Conservation (phyloP, 2,329 filamentous ascomycete species). For the Diaporthe vexans region DNA sequence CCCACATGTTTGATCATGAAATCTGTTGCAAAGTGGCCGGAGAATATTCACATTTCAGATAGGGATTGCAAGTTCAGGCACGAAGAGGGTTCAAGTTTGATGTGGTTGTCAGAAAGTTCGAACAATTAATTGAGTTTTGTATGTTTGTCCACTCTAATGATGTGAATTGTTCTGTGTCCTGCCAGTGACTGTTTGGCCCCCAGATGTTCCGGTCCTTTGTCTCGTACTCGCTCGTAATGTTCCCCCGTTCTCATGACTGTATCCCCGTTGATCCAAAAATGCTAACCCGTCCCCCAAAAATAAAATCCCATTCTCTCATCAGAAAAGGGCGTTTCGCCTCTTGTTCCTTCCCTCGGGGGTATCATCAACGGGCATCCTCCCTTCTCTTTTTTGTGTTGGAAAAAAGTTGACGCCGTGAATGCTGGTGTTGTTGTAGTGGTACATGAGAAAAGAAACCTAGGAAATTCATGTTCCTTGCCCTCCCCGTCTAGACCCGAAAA, state of each 20-base stretch:
- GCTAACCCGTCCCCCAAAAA: conserved; percentile 8
- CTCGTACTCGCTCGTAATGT: conserved; percentile 36
- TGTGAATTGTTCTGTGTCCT: conserved; percentile 24
- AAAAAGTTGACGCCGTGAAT: conserved; percentile 40
- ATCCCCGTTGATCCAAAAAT: conserved; percentile 13
- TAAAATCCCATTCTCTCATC: conserved; percentile 14
- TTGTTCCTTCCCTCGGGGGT: conserved; percentile 41
- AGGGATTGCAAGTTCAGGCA: neutral
- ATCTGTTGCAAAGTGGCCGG: neutral
- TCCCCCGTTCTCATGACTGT: conserved; percentile 20
- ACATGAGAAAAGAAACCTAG: conserved; percentile 38
- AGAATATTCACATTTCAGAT: neutral
- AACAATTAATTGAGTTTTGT: conserved; percentile 31
- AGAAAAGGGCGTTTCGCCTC: conserved; percentile 34
- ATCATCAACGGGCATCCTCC: conserved; percentile 42
- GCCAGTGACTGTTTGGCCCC: conserved; percentile 2
- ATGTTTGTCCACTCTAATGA: conserved; percentile 31
- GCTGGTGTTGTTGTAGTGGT: conserved; percentile 38
- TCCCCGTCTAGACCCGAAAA: conserved; percentile 7
- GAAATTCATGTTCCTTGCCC: conserved; percentile 18
- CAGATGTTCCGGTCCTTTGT: conserved; percentile 26
- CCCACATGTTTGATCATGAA: neutral
- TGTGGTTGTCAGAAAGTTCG: neutral
- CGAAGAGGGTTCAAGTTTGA: neutral
- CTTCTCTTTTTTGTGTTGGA: conserved; percentile 31